Conservation (phyloP, 2,329 filamentous ascomycete species). For the Scedosporium aurantiacum region DNA sequence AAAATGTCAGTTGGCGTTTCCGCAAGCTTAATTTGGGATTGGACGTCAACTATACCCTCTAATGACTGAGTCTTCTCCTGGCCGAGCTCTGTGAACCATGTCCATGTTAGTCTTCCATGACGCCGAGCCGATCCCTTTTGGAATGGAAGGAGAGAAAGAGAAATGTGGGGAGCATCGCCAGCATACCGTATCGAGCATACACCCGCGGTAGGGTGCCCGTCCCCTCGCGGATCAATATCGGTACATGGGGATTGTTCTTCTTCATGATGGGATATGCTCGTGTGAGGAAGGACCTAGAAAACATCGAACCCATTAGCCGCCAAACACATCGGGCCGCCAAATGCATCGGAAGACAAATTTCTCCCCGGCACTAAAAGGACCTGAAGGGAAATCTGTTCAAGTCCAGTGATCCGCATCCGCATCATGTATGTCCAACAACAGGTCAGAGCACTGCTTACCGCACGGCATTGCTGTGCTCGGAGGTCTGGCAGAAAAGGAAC, state of each 20-base stretch:
- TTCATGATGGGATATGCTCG: slow-evolving; percentile 97
- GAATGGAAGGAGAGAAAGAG: not conserved
- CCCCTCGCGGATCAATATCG: slow-evolving; percentile 92
- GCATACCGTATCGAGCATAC: slow-evolving; percentile 82
- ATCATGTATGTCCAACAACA: too few relatives aligned
- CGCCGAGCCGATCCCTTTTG: not conserved
- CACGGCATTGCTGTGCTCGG: slow-evolving; percentile 77
- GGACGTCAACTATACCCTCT: slow-evolving; percentile 26
- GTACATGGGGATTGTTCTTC: slow-evolving; percentile 90
- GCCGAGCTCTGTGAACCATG: slow-evolving; percentile 34
- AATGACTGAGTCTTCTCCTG: slow-evolving; percentile 46
- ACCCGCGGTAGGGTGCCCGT: slow-evolving; percentile 73
- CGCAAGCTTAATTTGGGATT: not conserved
- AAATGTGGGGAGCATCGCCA: slow-evolving; percentile 6
- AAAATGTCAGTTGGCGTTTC: not conserved
- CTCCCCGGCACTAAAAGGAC: too few relatives aligned
- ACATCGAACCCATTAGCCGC: slow-evolving; percentile 10
- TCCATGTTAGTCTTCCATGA: slow-evolving; percentile 12
- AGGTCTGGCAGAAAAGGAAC: slow-evolving; percentile 94
- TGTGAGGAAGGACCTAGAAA: slow-evolving; percentile 69
- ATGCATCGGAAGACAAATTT: too few relatives aligned
- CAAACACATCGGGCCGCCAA: not conserved
- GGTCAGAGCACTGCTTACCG: slow-evolving; percentile 46
- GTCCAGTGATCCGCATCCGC: too few relatives aligned
- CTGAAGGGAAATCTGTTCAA: too few relatives aligned